phyloP scores from a whole-genome alignment of 1,284 basidiomycete genomes.

The Malassezia arunalokei region DNA sequence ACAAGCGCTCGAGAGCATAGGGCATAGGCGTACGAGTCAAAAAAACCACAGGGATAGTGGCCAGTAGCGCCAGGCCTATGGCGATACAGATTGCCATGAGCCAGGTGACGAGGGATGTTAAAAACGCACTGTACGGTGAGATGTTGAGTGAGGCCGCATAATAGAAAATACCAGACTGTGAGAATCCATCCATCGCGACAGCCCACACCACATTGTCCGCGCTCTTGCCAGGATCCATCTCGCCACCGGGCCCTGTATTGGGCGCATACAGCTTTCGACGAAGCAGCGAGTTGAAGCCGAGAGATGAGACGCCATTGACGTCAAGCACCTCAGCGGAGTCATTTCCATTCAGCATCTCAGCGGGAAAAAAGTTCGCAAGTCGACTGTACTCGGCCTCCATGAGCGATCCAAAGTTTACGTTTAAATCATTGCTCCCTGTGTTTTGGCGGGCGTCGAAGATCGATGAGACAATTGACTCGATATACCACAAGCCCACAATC shows the following conservation, averaged over 20 bases:
- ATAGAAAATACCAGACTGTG: constrained; percentile 23
- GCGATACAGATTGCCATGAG: constrained; percentile 29
- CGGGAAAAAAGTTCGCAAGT: constrained; percentile 11
- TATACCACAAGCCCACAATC: constrained; percentile 69
- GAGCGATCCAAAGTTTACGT: constrained; percentile 21
- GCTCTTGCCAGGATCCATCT: constrained; percentile 17
- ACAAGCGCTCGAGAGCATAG: background rate
- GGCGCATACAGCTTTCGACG: constrained; percentile 27
- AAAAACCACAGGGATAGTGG: constrained; percentile 17
- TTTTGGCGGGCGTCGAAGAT: constrained; percentile 68
- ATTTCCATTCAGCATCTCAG: constrained; percentile 7
- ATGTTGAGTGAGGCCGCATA: constrained; percentile 33
- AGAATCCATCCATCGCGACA: constrained; percentile 18
- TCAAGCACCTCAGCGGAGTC: constrained; percentile 5
- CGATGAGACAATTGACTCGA: constrained; percentile 58
- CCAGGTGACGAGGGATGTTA: constrained; percentile 36
- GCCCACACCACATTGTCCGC: constrained; percentile 16
- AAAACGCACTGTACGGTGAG: constrained; percentile 32
- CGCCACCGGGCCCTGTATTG: constrained; percentile 36
- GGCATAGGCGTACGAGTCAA: background rate
- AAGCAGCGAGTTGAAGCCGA: background rate
- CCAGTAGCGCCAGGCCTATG: constrained; percentile 13
- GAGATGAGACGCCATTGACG: background rate
- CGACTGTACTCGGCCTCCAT: constrained; percentile 22
- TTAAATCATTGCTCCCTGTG: constrained; percentile 61